Base-by-base conservation (phyloP, 805 yeast species). In the Lachancea kluyveri region DNA sequence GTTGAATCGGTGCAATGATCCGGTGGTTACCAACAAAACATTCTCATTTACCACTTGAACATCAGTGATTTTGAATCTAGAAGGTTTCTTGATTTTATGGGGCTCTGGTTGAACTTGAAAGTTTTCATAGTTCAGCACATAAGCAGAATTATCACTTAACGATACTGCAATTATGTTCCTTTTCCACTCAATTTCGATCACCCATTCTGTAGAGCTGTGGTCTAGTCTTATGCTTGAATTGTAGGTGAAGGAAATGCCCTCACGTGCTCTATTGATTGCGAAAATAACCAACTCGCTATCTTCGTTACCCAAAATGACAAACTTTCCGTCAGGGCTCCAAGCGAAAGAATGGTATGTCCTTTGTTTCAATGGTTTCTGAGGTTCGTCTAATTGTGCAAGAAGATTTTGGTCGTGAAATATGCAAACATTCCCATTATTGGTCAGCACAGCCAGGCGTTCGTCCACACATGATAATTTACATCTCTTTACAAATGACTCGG, bases 341-440 rank as follows among this genome's bases (percentile, higher is more conserved):
- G 43, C 48, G 6, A 56, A 17, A 8, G 45, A 42, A 28, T 53
- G 56, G 29, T 52, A 57, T 2, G 43, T 24, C 25, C 59, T 45
- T 6, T 29, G 18, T 10, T 34, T 26, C 2, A 45, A 7, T 5
- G 27, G 18, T 21, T 24, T 27, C 1, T 21, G 31, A 3, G 37
- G 35, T 22, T 46, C 42, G 28, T 56, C 61, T 2, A 56, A 15
- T 26, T 48, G 47, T 3, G 31, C 29, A 2, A 50, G 10, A 9
- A 30, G 26, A 9, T 21, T 7, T 10, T 37, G 29, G 6, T 43
- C 42, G 8, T 45, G 31, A 28, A 26, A 56, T 3, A 57, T 17
- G 5, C 44, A 33, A 5, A 54, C 50, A 28, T 52, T 51, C 4
- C 45, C 45, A 31, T 56, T 54, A 25, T 46, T 50, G 8, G 57